Percentiles rank a stretch among this genome's conserved stretches.
Conservation (phyloP, 257 asterid genomes). For the Gentiana dahurica region DNA sequence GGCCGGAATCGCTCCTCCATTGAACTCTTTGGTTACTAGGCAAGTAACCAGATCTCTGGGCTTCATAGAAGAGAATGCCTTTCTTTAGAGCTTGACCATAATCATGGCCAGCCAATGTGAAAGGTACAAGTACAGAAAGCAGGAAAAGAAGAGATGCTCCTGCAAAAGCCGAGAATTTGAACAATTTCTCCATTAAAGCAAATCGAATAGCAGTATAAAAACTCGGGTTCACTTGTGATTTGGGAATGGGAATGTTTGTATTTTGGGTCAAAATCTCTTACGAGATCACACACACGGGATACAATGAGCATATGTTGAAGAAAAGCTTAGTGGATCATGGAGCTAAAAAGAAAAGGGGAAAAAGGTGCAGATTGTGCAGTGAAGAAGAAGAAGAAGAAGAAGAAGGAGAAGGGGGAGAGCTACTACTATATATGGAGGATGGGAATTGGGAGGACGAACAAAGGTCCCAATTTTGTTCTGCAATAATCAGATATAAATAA, state of each 20-base stretch:
- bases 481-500: no score
- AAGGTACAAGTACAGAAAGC: slow-evolving; percentile 31
- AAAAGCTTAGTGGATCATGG: not conserved
- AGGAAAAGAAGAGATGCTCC: slow-evolving; percentile 33
- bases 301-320: slow-evolving; percentile 1
- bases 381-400: slow-evolving; percentile 13
- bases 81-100: slow-evolving; percentile 74
- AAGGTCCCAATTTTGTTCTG: slow-evolving; percentile 4
- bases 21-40: slow-evolving; percentile 67
- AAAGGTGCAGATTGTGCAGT: slow-evolving; percentile 7
- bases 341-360: slow-evolving; percentile 6
- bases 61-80: slow-evolving; percentile 87
- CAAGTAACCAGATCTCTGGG: slow-evolving; percentile 95
- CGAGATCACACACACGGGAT: slow-evolving; percentile 1
- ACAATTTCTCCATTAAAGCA: slow-evolving; percentile 33
- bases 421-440: slow-evolving; percentile 53
- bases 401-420: not conserved
- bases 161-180: slow-evolving; percentile 32
- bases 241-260: slow-evolving; percentile 10
- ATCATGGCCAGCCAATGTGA: slow-evolving; percentile 60
- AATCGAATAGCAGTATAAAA: slow-evolving; percentile 9
- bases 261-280: slow-evolving; percentile 8
- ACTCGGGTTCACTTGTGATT: slow-evolving; percentile 13
- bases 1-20: slow-evolving; percentile 97
- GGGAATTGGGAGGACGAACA: slow-evolving; percentile 34